Conservation (phyloP, 2,329 filamentous ascomycete genomes). For the Graphilbum ipis-grandicollis region DNA sequence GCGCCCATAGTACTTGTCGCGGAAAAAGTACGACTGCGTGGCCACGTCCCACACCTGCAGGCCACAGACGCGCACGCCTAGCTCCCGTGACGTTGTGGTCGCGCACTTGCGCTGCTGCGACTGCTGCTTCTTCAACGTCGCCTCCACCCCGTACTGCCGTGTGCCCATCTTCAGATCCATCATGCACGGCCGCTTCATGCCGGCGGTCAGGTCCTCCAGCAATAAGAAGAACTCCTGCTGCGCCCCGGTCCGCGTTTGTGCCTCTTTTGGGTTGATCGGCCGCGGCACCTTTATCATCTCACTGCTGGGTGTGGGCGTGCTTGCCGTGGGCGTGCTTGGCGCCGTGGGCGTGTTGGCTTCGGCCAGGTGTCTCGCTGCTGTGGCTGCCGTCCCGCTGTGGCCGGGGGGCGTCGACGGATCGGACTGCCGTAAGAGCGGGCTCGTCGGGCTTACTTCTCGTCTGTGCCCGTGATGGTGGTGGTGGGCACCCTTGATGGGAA, state of each 20-base stretch:
- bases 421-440: not conserved
- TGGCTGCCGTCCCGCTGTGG: no score
- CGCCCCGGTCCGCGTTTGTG: constrained; percentile 41
- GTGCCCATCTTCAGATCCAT: constrained; percentile 99
- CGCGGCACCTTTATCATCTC: constrained; percentile 30
- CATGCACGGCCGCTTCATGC: constrained; percentile 92
- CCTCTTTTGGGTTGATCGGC: constrained; percentile 62
- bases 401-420: not conserved
- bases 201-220: constrained; percentile 84
- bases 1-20: constrained; percentile 95
- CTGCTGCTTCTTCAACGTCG: constrained; percentile 75
- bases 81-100: constrained; percentile 73
- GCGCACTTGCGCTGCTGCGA: constrained; percentile 90
- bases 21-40: constrained; percentile 74
- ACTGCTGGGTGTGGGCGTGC: constrained; percentile 11
- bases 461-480: not conserved
- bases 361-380: no score
- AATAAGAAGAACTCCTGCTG: constrained; percentile 86
- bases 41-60: constrained; percentile 90
- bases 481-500: constrained; percentile 5
- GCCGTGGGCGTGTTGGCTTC: no score
- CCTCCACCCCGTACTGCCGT: constrained; percentile 87
- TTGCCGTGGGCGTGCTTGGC: constrained; percentile 12
- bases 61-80: constrained; percentile 87
- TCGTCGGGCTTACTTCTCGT: no score